These are phyloP conservation scores for Canariomyces notabilis DNA, from an alignment of 2,329 filamentous ascomycete genomes.

Conservation along the genomic window DNA sequence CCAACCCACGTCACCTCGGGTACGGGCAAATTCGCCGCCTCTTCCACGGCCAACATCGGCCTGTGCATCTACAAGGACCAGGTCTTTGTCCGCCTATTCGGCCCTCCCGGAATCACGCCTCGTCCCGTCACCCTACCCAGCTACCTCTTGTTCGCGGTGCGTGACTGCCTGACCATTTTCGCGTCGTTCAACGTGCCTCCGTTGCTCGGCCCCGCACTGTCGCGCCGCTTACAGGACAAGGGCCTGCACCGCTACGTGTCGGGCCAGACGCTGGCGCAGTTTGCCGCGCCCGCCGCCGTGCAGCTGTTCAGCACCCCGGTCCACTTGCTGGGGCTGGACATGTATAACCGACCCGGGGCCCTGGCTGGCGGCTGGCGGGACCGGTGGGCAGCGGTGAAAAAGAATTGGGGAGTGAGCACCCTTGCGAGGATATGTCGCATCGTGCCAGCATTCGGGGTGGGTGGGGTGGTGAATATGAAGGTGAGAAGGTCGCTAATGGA, in stretches of 20 bases:
- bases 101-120: slow-evolving; percentile 48
- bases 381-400: slow-evolving; percentile 61
- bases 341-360: slow-evolving; percentile 71
- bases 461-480: slow-evolving; percentile 77
- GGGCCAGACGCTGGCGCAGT: slow-evolving; percentile 67
- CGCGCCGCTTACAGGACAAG: slow-evolving; percentile 48
- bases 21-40: slow-evolving; percentile 73
- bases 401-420: slow-evolving; percentile 71
- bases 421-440: slow-evolving; percentile 77
- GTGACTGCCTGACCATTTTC: slow-evolving; percentile 87
- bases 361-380: slow-evolving; percentile 47
- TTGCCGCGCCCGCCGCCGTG: slow-evolving; percentile 70
- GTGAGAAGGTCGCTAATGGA: slow-evolving; percentile 64
- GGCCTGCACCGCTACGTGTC: slow-evolving; percentile 45
- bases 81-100: slow-evolving; percentile 78
- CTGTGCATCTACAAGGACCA: slow-evolving; percentile 88
- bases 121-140: slow-evolving; percentile 62
- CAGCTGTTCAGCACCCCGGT: slow-evolving; percentile 78
- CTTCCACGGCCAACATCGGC: slow-evolving; percentile 74
- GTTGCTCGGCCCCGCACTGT: slow-evolving; percentile 65
- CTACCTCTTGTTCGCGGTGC: slow-evolving; percentile 72
- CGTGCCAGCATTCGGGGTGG: slow-evolving; percentile 82
- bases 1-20: slow-evolving; percentile 66
- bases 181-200: slow-evolving; percentile 87
- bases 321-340: slow-evolving; percentile 77